A percentile compares a stretch with the other conserved stretches of the same genome.
These are phyloP conservation scores for Pichia rugopelliculosa DNA, from an alignment of 805 yeast species.

Conservation along the genomic window DNA sequence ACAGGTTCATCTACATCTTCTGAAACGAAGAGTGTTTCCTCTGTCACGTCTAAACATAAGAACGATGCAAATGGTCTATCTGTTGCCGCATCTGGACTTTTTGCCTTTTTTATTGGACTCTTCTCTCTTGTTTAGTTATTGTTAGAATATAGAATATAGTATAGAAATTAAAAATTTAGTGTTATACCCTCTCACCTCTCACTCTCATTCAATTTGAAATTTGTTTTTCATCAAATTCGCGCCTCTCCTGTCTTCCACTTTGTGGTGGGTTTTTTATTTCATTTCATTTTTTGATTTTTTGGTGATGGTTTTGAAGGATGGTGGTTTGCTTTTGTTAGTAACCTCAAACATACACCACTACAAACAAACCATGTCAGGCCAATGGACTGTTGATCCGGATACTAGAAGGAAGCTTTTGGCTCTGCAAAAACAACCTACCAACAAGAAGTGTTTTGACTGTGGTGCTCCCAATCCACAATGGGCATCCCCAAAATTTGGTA, in stretches of 20 bases:
- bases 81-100: neutral
- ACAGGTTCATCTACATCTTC: conserved; percentile 2
- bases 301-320: no score
- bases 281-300: no score
- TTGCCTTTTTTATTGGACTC: neutral
- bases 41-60: neutral
- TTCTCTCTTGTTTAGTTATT: neutral
- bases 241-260: no score
- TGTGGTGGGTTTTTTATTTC: no score
- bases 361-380: conserved; percentile 34
- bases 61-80: neutral
- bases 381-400: conserved; percentile 92
- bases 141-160: no score
- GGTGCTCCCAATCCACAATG: conserved; percentile 96
- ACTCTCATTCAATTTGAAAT: no score
- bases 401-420: conserved; percentile 71
- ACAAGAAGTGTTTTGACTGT: conserved; percentile 91
- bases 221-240: no score
- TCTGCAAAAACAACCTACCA: conserved; percentile 73
- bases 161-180: no score
- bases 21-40: neutral
- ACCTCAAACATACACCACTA: no score
- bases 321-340: no score
- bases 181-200: no score
- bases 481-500: conserved; percentile 98